A percentile compares a stretch with the other conserved stretches of the same genome.
Evolutionary conservation across 495 filamentous ascomycete genomes (phyloP).

Genomic region (Trichoderma reesei): DNA sequence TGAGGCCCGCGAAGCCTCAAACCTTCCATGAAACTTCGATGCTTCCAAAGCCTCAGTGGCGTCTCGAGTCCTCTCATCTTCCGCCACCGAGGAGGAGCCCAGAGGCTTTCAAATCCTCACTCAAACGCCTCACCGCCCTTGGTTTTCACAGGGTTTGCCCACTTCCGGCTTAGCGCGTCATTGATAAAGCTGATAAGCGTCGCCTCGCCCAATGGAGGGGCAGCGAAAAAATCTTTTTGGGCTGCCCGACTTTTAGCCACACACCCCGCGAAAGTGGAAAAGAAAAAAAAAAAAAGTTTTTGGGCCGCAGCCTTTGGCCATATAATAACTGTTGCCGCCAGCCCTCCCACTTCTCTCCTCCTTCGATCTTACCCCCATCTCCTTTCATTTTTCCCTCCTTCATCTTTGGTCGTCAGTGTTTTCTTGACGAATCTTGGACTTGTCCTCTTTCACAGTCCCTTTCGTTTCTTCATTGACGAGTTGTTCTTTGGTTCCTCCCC

Average conservation of each 20-base stretch:
- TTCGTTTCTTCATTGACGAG: slow-evolving; percentile 18
- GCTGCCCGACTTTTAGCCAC: not conserved
- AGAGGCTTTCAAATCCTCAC: not conserved
- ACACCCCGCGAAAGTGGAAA: slow-evolving; percentile 7
- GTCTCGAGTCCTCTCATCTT: not conserved
- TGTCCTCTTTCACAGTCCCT: slow-evolving; percentile 13
- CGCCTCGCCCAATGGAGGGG: slow-evolving; percentile 11
- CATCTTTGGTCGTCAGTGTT: slow-evolving; percentile 4
- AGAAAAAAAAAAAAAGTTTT: slow-evolving; percentile 13
- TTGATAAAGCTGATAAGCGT: slow-evolving; percentile 12
- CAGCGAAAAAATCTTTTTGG: slow-evolving; percentile 11
- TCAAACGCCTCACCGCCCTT: slow-evolving; percentile 10
- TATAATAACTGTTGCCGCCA: slow-evolving; percentile 8
- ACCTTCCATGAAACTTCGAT: no score
- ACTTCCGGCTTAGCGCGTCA: slow-evolving; percentile 13
- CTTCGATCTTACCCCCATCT: slow-evolving; percentile 9
- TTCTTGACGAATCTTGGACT: slow-evolving; percentile 8
- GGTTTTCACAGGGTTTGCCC: slow-evolving; percentile 9
- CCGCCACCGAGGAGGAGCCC: not conserved
- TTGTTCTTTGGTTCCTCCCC: slow-evolving; percentile 8
- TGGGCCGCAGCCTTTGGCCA: not conserved
- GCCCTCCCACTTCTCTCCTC: slow-evolving; percentile 3
- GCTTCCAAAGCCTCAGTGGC: not conserved
- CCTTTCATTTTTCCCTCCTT: slow-evolving; percentile 12
- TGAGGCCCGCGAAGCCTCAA: no score